Evolutionary conservation across 73 alveolate species (phyloP), one percentile per base, ranked within the genome.

Genomic region (Blepharisma stoltei): DNA sequence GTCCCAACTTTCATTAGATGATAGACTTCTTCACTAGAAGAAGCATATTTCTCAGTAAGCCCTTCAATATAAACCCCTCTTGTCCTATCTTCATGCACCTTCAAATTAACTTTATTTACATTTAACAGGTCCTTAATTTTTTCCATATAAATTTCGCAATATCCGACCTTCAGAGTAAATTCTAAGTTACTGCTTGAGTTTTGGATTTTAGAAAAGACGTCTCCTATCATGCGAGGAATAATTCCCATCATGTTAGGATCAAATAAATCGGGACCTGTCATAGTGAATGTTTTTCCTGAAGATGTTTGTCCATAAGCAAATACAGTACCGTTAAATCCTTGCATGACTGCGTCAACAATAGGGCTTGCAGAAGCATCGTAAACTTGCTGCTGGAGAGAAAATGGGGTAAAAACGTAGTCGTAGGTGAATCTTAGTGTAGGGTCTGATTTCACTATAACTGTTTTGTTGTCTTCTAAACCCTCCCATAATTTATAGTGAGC

Each of bases 291-390:
- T 89, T 94, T 94, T 21, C 98, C 99, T 11, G 99, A 92, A 7
- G 98, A 97, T 1, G 99, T 94, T 79, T 94, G 94, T 21, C 99
- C 99, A 81, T 94, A 94, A 0, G 99, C 99, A 82, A 94, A 94
- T 47, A 94, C 89, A 6, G 99, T 94, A 9, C 99, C 99, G 54
- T 94, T 94, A 55, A 94, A 8, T 20, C 99, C 99, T 82, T 94
- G 95, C 52, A 87, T 77, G 46, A 94, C 99, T 85, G 90, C 90
- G 67, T 88, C 94, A 8, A 94, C 94, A 73, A 94, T 94, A n/a
- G 95, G 95, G 52, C 84, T 76, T 18, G 97, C 97, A 54, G 97
- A 83, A 53, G 84, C 92, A 66, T 88, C 87, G 77, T 90, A 94
- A 50, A 94, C 92, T 52, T 80, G 77, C 25, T 90, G 94, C 80